phyloP scores from a whole-genome alignment of 768 basidiomycete genomes.

The Nidularia sp. region DNA sequence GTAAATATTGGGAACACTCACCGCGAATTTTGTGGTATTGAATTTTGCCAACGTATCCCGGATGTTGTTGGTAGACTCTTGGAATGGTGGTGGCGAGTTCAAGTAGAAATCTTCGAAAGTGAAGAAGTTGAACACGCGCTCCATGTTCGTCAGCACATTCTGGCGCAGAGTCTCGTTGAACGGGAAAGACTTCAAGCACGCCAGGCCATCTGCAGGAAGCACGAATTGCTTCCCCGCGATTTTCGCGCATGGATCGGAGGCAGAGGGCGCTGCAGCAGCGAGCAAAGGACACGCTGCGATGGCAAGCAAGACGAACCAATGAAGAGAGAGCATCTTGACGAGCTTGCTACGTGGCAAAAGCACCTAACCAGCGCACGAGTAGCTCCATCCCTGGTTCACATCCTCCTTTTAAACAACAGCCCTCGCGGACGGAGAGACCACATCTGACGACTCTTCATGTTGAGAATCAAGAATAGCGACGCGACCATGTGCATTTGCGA shows the following conservation, averaged over 20 bases:
- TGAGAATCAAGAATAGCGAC: neutral
- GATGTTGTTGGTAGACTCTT: constrained; percentile 54
- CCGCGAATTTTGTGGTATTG: constrained; percentile 42
- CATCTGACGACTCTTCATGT: too few species aligned
- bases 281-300: constrained; percentile 1
- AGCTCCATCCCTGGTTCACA: too few species aligned
- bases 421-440: too few species aligned
- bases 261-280: constrained; percentile 14
- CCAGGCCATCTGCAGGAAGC: constrained; percentile 48
- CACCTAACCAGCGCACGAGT: too few species aligned
- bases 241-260: constrained; percentile 32
- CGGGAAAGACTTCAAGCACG: constrained; percentile 54
- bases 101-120: constrained; percentile 52
- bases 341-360: neutral
- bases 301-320: constrained; percentile 1
- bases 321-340: neutral
- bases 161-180: constrained; percentile 54
- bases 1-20: constrained; percentile 10
- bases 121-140: constrained; percentile 47
- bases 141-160: constrained; percentile 44
- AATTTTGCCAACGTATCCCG: constrained; percentile 43
- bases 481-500: neutral
- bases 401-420: too few species aligned
- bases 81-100: constrained; percentile 47
- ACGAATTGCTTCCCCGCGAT: constrained; percentile 40